These are phyloP conservation scores for Zasmidium cellare DNA, from an alignment of 2,329 filamentous ascomycete species.

Conservation along the genomic window DNA sequence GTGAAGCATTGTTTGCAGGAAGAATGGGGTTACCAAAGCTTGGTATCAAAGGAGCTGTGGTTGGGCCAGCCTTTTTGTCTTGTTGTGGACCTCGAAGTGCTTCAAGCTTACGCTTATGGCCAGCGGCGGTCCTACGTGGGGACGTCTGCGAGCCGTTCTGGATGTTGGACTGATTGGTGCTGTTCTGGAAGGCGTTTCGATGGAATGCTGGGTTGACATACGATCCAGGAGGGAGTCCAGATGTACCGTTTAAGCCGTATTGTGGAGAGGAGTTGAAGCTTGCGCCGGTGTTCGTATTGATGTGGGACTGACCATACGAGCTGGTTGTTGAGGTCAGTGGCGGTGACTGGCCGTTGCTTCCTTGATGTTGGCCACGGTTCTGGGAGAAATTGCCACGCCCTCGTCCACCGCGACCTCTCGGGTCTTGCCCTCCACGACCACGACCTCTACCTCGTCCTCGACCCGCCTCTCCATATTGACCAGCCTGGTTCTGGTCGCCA, in stretches of 20 bases:
- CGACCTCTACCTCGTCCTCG: conserved; percentile 31
- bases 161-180: background rate
- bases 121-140: conserved; percentile 22
- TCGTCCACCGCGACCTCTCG: conserved; percentile 10
- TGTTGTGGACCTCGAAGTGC: conserved; percentile 26
- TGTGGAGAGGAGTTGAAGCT: background rate
- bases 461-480: conserved; percentile 11
- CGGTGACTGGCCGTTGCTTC: background rate
- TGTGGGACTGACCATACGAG: background rate
- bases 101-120: conserved; percentile 37
- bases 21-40: conserved; percentile 32
- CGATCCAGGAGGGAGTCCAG: conserved; percentile 27
- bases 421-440: conserved; percentile 25
- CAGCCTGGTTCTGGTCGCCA: background rate
- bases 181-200: background rate
- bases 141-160: background rate
- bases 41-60: conserved; percentile 33
- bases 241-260: background rate
- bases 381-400: background rate
- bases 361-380: background rate
- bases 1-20: background rate
- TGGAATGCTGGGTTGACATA: conserved; percentile 34
- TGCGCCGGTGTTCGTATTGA: background rate
- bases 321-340: background rate
- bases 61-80: conserved; percentile 15